Evolutionary conservation across 768 basidiomycete species (phyloP).

Genomic region (Suillus alpinus): DNA sequence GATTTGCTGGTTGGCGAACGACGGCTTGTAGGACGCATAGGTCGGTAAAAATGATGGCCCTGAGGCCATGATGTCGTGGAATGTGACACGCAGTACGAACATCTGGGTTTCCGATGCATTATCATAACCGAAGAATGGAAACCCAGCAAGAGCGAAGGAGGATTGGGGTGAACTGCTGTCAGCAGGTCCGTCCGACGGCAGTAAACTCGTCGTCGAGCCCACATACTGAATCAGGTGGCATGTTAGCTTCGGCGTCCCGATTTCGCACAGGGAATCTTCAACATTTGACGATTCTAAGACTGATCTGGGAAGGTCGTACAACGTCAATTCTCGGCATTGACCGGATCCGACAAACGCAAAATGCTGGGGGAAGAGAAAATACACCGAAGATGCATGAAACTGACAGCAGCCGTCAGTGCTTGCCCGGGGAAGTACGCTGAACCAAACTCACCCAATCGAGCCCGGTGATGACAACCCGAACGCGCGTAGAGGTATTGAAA

Average conservation of each 20-base stretch:
- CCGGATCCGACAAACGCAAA: background rate
- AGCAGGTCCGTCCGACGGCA: background rate
- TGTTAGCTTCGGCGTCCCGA: background rate
- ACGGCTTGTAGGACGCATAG: background rate
- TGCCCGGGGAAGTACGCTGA: background rate
- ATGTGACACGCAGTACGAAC: background rate
- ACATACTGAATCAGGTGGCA: background rate
- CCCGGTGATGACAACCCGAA: background rate
- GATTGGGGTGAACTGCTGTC: too few relatives aligned
- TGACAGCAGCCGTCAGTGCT: background rate
- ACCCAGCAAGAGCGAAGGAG: background rate
- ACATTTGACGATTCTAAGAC: background rate
- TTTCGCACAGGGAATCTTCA: background rate
- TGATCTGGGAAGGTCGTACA: background rate
- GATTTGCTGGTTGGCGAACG: constrained; percentile 6
- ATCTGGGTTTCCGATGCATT: background rate
- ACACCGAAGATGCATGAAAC: background rate
- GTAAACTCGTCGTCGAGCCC: background rate
- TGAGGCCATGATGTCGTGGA: too few relatives aligned
- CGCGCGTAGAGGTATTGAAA: background rate
- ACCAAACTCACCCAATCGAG: background rate
- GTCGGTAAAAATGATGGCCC: background rate
- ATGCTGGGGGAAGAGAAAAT: background rate
- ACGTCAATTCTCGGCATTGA: background rate
- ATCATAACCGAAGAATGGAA: background rate